Evolutionary conservation across 192 early-diverging fungal genomes (phyloP), one percentile per base, ranked within the genome.

Genomic region (Chytriomyces confervae): DNA sequence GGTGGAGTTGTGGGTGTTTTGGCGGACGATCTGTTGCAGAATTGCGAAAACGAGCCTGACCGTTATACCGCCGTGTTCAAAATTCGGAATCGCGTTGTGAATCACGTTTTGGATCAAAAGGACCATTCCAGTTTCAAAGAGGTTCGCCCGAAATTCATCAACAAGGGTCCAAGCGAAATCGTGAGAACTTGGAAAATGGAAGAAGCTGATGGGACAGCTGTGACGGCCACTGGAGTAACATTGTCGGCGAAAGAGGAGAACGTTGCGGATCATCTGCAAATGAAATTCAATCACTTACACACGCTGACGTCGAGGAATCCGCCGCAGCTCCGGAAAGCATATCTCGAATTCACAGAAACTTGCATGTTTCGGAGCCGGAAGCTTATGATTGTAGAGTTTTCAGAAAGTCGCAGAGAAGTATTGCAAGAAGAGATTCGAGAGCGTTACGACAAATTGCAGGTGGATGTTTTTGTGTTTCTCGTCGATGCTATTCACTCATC

Each of bases 1-100:
- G 81, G 81, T 11, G 81, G 81, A 11, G 68, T 83, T 0, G 20
- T 79, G 7, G 75, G 71, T 6, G 71, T 84, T 18, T 20, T 84
- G 5, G 74, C 45, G 7, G 69, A 67, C n/a, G 80, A 84, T 50
- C 66, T 84, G 7, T 36, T 81, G 5, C 46, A 16, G 9, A 61
- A 69, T 18, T 71, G 67, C 61, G 62, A 49, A 27, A 48, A 45
- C 18, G 74, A 76, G 23, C 61, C 76, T 0, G 79, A 63, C 9
- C 49, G 78, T 10, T 84, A 84, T 61, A 29, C 51, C 9, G 79
- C 78, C 18, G 23, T 72, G 57, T 62, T 84, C 24, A 75, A 53
- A 18, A 44, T 84, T 7, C 45, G 48, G 45, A 78, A 57, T 48
- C 62, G 5, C 16, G 5, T 2, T 57, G 67, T 44, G 50, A 57